Conservation (phyloP, 108 stramenopile species). For the Skeletonema marinoi region DNA sequence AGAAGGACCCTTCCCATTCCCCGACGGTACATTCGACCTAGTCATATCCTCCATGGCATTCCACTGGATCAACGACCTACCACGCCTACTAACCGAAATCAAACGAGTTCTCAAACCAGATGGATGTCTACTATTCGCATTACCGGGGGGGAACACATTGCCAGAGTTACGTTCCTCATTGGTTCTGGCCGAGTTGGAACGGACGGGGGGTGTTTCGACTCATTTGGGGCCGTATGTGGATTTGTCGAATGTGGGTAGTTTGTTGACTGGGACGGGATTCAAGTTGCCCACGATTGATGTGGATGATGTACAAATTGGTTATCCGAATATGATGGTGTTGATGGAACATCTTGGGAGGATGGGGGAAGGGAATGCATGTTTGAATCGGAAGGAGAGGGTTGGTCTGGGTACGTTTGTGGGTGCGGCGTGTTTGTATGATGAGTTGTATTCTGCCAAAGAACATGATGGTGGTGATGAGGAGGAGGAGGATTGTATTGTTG, state of each 20-base stretch:
- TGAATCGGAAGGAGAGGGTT: conserved; percentile 56
- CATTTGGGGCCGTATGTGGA: conserved; percentile 95
- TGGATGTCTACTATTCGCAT: conserved; percentile 94
- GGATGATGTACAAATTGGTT: conserved; percentile 87
- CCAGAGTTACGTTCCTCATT: conserved; percentile 89
- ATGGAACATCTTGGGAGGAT: conserved; percentile 97
- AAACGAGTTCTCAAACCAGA: conserved; percentile 93
- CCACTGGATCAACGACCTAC: conserved; percentile 98
- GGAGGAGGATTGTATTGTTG: conserved; percentile 47
- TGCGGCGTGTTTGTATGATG: conserved; percentile 88
- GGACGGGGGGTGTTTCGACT: conserved; percentile 90
- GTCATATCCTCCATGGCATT: conserved; percentile 86
- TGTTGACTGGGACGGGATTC: conserved; percentile 91
- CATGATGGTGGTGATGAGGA: conserved; percentile 33
- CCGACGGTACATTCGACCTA: conserved; percentile 92
- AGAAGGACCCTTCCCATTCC: conserved; percentile 78
- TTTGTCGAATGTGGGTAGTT: conserved; percentile 86
- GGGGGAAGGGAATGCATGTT: conserved; percentile 92
- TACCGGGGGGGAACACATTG: conserved; percentile 94
- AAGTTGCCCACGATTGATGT: conserved; percentile 94
- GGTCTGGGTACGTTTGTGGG: conserved; percentile 88
- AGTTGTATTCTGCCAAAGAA: conserved; percentile 69
- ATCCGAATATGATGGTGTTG: conserved; percentile 83
- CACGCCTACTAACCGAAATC: conserved; percentile 71
- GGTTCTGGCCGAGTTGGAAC: conserved; percentile 89